Evolutionary conservation across 106 monocot species (phyloP).

Genomic region (Chionographis japonica): DNA sequence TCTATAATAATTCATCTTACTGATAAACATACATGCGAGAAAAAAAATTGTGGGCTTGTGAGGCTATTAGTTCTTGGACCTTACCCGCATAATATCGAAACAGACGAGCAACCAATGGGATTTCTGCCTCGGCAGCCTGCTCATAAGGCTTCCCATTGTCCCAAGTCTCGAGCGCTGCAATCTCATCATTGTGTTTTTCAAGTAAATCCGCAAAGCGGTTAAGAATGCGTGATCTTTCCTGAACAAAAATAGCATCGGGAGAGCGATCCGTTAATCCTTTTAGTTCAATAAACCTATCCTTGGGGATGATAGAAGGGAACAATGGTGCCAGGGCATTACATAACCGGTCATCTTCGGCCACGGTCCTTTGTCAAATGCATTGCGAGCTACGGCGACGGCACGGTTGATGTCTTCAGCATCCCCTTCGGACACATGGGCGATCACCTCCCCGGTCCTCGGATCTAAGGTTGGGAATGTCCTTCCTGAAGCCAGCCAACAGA

Average conservation of each 20-base stretch:
- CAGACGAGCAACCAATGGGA: constrained; percentile 71
- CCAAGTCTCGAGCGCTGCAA: constrained; percentile 91
- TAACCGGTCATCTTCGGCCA: constrained; percentile 94
- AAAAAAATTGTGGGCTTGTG: background rate
- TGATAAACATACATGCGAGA: too few relatives aligned
- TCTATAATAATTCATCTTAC: background rate
- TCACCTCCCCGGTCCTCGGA: constrained; percentile 89
- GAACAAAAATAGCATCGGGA: constrained; percentile 3
- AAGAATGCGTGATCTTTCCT: constrained; percentile 81
- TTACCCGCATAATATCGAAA: constrained; percentile 93
- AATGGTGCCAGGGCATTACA: constrained; percentile 29
- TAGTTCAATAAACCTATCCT: background rate
- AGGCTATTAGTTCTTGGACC: background rate
- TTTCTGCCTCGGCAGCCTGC: constrained; percentile 57
- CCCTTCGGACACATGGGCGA: constrained; percentile 92
- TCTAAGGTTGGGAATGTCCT: constrained; percentile 92
- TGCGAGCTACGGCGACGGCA: constrained; percentile 86
- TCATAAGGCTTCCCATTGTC: constrained; percentile 91
- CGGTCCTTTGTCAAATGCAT: constrained; percentile 96
- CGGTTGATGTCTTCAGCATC: constrained; percentile 74
- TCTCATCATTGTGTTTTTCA: constrained; percentile 82
- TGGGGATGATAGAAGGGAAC: background rate
- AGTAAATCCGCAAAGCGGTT: constrained; percentile 71
- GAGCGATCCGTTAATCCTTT: background rate
- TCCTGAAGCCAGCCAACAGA: constrained; percentile 26